A percentile compares a stretch with the other conserved stretches of the same genome.
Evolutionary conservation across 2,329 filamentous ascomycete genomes (phyloP).

Genomic region (Domatiomyces globalis): DNA sequence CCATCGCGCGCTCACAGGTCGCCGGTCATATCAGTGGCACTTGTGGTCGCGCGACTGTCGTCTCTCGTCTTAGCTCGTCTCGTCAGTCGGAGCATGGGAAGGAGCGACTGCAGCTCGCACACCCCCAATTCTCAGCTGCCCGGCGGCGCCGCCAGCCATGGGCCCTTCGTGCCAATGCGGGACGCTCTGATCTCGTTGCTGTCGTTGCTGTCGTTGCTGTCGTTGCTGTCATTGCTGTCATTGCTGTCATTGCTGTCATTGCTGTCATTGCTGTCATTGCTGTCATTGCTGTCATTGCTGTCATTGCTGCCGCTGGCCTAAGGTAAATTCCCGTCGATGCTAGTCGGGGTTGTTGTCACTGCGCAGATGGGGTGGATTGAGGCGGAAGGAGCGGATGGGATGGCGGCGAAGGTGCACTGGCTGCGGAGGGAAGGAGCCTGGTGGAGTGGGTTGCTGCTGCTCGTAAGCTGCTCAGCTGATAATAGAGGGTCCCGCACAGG

Average conservation of each 20-base stretch:
- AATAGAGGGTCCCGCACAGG: background rate
- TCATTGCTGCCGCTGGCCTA: background rate
- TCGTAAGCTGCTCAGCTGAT: background rate
- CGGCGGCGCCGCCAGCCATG: background rate
- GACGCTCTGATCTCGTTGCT: background rate
- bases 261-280: background rate
- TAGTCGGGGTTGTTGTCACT: background rate
- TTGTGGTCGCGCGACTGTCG: no score
- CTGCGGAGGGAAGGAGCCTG: background rate
- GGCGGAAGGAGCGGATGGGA: background rate
- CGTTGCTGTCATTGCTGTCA: background rate
- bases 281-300: background rate
- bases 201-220: background rate
- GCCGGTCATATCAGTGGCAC: background rate
- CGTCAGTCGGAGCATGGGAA: no score
- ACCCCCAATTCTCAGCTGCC: background rate
- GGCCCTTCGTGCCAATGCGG: background rate
- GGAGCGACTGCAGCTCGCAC: background rate
- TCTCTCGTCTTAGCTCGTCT: background rate
- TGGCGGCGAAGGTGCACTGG: background rate
- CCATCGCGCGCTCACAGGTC: constrained; percentile 23
- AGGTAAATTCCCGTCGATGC: background rate
- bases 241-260: no score
- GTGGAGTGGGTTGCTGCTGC: no score
- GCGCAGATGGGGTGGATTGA: background rate